Percentiles rank a stretch among this genome's conserved stretches.
Conservation (phyloP, 768 basidiomycete genomes). For the Vishniacozyma victoriae region DNA sequence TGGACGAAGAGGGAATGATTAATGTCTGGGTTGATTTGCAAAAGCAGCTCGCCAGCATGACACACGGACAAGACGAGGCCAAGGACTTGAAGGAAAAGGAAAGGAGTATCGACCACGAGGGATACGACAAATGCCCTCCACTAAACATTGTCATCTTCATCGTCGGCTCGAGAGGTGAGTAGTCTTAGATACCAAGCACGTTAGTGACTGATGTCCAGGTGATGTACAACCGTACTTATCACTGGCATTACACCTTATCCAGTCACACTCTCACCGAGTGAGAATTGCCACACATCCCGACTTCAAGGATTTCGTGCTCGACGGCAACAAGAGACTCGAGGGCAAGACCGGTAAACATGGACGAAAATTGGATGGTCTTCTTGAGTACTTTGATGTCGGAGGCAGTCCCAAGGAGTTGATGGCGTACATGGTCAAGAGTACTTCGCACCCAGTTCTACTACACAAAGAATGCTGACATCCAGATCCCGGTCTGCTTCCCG, state of each 20-base stretch:
- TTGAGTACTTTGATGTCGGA: conserved; percentile 61
- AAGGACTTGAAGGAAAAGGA: conserved; percentile 50
- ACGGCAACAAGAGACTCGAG: conserved; percentile 45
- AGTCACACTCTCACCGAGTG: conserved; percentile 56
- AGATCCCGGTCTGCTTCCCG: conserved; percentile 65
- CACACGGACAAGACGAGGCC: conserved; percentile 45
- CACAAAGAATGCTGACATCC: not conserved
- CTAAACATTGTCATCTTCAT: conserved; percentile 64
- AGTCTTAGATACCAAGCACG: not conserved
- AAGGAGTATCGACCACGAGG: conserved; percentile 49
- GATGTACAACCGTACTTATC: conserved; percentile 66
- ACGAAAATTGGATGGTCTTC: conserved; percentile 24
- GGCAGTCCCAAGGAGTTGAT: conserved; percentile 62
- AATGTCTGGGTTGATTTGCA: conserved; percentile 50
- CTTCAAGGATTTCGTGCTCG: conserved; percentile 56
- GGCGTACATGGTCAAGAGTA: conserved; percentile 71
- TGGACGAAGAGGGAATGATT: conserved; percentile 42
- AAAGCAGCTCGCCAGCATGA: conserved; percentile 54
- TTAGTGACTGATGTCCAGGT: conserved; percentile 45
- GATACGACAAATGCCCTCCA: conserved; percentile 28
- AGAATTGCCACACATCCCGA: conserved; percentile 61
- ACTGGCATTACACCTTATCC: conserved; percentile 52
- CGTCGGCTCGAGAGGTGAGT: conserved; percentile 59
- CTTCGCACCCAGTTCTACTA: conserved; percentile 19
- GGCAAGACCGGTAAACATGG: conserved; percentile 22